Conservation (phyloP, 2,329 filamentous ascomycete genomes). For the Scorias spongiosa region DNA sequence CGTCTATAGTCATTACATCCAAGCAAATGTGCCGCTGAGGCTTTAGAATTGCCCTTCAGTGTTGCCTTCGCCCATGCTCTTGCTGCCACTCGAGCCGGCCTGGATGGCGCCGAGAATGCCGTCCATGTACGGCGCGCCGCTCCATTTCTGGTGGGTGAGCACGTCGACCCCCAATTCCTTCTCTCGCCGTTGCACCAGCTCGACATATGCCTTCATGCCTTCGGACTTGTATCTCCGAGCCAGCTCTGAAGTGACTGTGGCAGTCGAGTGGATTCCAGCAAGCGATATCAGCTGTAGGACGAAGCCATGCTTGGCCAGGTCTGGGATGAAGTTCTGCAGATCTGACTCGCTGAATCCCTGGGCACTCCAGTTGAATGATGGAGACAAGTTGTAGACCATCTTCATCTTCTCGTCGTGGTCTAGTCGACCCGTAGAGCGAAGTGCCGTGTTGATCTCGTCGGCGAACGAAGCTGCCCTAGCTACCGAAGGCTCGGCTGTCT, state of each 20-base stretch:
- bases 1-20: too few relatives aligned
- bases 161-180: conserved; percentile 86
- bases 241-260: conserved; percentile 56
- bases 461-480: conserved; percentile 61
- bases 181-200: conserved; percentile 74
- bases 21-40: too few relatives aligned
- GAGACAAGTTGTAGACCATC: conserved; percentile 89
- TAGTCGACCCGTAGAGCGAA: conserved; percentile 12
- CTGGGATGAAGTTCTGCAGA: conserved; percentile 88
- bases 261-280: conserved; percentile 48
- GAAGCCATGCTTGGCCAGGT: conserved; percentile 75
- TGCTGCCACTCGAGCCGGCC: conserved; percentile 75
- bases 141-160: conserved; percentile 89
- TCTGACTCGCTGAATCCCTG: conserved; percentile 77
- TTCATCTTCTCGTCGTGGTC: conserved; percentile 68
- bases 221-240: conserved; percentile 71
- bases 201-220: conserved; percentile 96
- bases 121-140: conserved; percentile 62
- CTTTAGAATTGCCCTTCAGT: conserved; percentile 48
- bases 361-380: conserved; percentile 97
- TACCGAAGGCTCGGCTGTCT: conserved; percentile 81
- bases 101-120: conserved; percentile 81
- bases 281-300: conserved; percentile 50
- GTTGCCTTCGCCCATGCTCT: conserved; percentile 90
- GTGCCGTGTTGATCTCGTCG: conserved; percentile 51